Percentiles rank a stretch among this genome's conserved stretches.
Evolutionary conservation across 1,139 yeast genomes (phyloP).

Genomic region (Lipomyces yarrowii): DNA sequence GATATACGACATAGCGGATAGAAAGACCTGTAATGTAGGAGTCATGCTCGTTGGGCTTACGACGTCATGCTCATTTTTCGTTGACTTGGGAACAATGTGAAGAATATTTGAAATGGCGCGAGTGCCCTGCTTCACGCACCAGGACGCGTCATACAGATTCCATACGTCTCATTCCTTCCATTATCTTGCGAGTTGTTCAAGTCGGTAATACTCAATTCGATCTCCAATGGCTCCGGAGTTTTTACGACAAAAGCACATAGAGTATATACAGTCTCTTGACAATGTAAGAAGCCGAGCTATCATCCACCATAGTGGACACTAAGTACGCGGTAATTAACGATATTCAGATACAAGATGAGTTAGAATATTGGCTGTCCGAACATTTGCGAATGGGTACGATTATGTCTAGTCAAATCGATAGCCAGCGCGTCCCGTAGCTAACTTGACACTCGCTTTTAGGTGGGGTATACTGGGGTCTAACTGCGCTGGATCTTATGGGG

Average conservation of each 20-base stretch:
- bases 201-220: neutral
- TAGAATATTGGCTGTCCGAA: slow-evolving; percentile 88
- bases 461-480: slow-evolving; percentile 95
- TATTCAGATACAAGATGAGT: slow-evolving; percentile 49
- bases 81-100: neutral
- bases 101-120: neutral
- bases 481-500: slow-evolving; percentile 67
- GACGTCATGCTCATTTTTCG: neutral
- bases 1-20: no score
- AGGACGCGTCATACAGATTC: neutral
- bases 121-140: neutral
- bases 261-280: slow-evolving; percentile 56
- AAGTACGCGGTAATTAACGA: neutral
- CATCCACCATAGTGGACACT: neutral
- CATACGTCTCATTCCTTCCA: neutral
- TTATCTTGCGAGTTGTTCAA: neutral
- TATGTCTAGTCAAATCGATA: neutral
- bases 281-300: slow-evolving; percentile 35
- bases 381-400: slow-evolving; percentile 69
- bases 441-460: slow-evolving; percentile 37
- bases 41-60: neutral
- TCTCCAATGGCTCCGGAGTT: slow-evolving; percentile 27
- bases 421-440: neutral
- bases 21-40: neutral
- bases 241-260: slow-evolving; percentile 53